Conservation (phyloP, 805 yeast genomes). For the Starmera quercuum region DNA sequence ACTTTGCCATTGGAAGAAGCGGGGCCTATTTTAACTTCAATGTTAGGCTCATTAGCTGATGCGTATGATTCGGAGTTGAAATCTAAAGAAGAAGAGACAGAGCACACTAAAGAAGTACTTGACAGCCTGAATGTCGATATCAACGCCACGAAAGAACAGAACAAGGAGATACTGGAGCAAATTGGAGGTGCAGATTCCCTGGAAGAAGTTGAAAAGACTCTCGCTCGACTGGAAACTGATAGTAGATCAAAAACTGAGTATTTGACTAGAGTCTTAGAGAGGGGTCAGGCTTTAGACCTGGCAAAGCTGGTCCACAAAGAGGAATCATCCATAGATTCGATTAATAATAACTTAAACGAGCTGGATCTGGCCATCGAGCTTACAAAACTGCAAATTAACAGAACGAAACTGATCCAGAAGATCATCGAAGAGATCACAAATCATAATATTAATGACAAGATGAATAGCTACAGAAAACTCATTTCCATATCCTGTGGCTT, state of each 20-base stretch:
- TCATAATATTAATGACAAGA: constrained; percentile 41
- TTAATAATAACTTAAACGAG: constrained; percentile 9
- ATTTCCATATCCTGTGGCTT: constrained; percentile 74
- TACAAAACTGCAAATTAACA: constrained; percentile 43
- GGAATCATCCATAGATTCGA: constrained; percentile 26
- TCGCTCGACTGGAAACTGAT: constrained; percentile 10
- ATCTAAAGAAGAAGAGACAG: constrained; percentile 45
- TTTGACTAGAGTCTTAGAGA: constrained; percentile 42
- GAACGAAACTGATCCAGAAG: constrained; percentile 36
- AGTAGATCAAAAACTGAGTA: constrained; percentile 22
- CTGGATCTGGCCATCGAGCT: constrained; percentile 31
- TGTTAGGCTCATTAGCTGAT: constrained; percentile 38
- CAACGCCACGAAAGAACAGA: constrained; percentile 25
- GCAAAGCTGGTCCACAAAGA: constrained; percentile 53
- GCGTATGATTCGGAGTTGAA: constrained; percentile 50
- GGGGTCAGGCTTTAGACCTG: constrained; percentile 54
- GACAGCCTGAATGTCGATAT: constrained; percentile 33
- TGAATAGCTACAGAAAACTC: constrained; percentile 73
- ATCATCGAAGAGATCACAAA: constrained; percentile 45
- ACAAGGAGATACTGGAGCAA: constrained; percentile 18
- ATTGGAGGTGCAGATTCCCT: constrained; percentile 12
- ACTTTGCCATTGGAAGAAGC: constrained; percentile 17
- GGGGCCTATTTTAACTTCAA: constrained; percentile 20
- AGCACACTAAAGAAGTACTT: constrained; percentile 38
- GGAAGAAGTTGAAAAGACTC: constrained; percentile 10